These are phyloP conservation scores for Hydnomerulius pinastri DNA, from an alignment of 768 basidiomycete species.

Conservation along the genomic window DNA sequence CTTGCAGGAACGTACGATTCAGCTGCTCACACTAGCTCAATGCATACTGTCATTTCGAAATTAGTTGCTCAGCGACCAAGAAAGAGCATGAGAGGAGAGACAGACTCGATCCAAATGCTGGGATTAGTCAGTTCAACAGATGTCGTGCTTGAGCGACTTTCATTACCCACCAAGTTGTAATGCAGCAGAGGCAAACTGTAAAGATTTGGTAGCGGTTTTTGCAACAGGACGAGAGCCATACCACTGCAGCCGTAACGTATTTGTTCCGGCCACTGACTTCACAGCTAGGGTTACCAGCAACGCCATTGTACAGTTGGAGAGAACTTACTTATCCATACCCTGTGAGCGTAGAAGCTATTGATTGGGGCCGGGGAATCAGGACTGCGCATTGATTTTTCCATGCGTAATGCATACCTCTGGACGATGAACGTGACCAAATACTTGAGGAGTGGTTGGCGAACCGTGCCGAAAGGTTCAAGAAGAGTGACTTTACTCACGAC, in stretches of 20 bases:
- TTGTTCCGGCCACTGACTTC: slow-evolving; percentile 15
- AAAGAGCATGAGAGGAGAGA: background rate
- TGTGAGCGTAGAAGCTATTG: slow-evolving; percentile 21
- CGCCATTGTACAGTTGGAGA: background rate
- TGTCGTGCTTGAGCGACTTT: background rate
- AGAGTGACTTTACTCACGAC: slow-evolving; percentile 2
- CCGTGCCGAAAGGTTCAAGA: background rate
- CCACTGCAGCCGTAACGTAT: slow-evolving; percentile 13
- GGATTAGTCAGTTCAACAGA: background rate
- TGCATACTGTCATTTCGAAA: too few species aligned
- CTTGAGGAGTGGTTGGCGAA: slow-evolving; percentile 5
- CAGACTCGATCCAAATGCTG: slow-evolving; percentile 13
- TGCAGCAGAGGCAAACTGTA: slow-evolving; percentile 1
- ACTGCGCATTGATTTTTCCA: background rate
- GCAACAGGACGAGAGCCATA: background rate
- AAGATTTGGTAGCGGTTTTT: background rate
- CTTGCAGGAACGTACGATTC: too few species aligned
- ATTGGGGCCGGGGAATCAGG: background rate
- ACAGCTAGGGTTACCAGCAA: background rate
- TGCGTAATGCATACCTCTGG: slow-evolving; percentile 9
- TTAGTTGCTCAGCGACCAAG: too few species aligned
- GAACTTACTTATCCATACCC: slow-evolving; percentile 24
- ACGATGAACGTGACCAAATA: slow-evolving; percentile 15
- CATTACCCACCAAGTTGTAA: slow-evolving; percentile 12
- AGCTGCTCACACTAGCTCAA: too few species aligned